These are phyloP conservation scores for Caloboletus firmus DNA, from an alignment of 1,284 basidiomycete species.

Conservation along the genomic window DNA sequence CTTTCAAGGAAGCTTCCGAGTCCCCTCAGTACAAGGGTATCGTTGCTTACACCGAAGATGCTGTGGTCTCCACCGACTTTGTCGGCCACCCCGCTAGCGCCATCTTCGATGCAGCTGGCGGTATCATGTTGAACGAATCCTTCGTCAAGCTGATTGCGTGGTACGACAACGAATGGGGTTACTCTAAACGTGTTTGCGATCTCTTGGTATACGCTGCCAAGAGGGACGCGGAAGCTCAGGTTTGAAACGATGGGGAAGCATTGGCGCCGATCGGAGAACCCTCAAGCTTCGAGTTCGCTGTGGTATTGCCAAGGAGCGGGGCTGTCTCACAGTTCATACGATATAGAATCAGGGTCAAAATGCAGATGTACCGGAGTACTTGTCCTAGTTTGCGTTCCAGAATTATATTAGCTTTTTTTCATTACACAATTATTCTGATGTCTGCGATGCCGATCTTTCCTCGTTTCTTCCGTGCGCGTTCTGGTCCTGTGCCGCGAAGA, in stretches of 20 bases:
- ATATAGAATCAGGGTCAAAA: not conserved
- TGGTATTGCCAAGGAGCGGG: slow-evolving; percentile 14
- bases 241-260: slow-evolving; percentile 12
- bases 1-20: slow-evolving; percentile 82
- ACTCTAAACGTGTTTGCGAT: slow-evolving; percentile 94
- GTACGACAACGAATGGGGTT: slow-evolving; percentile 98
- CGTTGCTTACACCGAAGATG: slow-evolving; percentile 94
- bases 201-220: slow-evolving; percentile 82
- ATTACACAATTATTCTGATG: not conserved
- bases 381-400: not conserved
- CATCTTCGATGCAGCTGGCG: slow-evolving; percentile 91
- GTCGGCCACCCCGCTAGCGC: slow-evolving; percentile 77
- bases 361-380: slow-evolving; percentile 15
- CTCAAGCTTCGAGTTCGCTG: slow-evolving; percentile 8
- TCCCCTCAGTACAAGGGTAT: slow-evolving; percentile 72
- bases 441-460: not conserved
- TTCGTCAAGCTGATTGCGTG: slow-evolving; percentile 96
- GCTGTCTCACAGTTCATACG: not conserved
- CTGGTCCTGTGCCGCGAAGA: not conserved
- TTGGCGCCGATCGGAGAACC: not conserved
- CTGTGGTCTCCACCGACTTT: slow-evolving; percentile 95
- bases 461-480: not conserved
- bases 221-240: slow-evolving; percentile 52
- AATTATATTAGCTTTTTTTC: slow-evolving; percentile 15
- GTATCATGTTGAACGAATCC: slow-evolving; percentile 90